Conservation (phyloP, 352 stramenopile species). For the Globisporangium cystogenes region DNA sequence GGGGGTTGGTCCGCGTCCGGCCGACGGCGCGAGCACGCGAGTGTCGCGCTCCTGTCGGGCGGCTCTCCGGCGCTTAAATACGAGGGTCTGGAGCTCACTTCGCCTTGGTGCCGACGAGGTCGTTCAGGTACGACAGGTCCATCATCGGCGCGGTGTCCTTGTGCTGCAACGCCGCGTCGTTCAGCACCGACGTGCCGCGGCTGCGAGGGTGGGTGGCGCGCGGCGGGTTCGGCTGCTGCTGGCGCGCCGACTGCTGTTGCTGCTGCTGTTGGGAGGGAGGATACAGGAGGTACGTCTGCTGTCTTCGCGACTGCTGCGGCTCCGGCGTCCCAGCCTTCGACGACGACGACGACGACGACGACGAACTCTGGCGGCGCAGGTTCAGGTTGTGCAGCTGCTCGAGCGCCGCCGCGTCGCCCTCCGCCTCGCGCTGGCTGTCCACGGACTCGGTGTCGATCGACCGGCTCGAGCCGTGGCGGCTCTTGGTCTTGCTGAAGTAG, state of each 20-base stretch:
- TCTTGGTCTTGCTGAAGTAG: background rate
- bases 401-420: constrained; percentile 5
- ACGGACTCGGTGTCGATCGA: constrained; percentile 28
- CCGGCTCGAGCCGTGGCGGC: constrained; percentile 14
- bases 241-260: no score
- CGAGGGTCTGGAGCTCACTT: background rate
- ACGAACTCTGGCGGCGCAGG: constrained; percentile 4
- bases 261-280: constrained; percentile 13
- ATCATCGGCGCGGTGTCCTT: constrained; percentile 19
- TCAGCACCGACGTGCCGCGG: constrained; percentile 4
- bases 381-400: constrained; percentile 10
- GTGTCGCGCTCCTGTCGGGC: background rate
- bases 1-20: no score
- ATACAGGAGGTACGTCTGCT: background rate
- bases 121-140: constrained; percentile 43
- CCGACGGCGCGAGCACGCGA: background rate
- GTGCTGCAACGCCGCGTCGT: constrained; percentile 11
- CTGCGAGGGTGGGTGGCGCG: constrained; percentile 11
- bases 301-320: background rate
- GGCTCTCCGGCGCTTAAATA: background rate
- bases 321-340: background rate
- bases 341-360: background rate
- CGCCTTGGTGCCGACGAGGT: constrained; percentile 21
- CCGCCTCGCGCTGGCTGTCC: constrained; percentile 21
- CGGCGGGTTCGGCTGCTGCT: constrained; percentile 13